These are phyloP conservation scores for Geoglossum glabrum DNA, from an alignment of 495 filamentous ascomycete species.

Conservation along the genomic window DNA sequence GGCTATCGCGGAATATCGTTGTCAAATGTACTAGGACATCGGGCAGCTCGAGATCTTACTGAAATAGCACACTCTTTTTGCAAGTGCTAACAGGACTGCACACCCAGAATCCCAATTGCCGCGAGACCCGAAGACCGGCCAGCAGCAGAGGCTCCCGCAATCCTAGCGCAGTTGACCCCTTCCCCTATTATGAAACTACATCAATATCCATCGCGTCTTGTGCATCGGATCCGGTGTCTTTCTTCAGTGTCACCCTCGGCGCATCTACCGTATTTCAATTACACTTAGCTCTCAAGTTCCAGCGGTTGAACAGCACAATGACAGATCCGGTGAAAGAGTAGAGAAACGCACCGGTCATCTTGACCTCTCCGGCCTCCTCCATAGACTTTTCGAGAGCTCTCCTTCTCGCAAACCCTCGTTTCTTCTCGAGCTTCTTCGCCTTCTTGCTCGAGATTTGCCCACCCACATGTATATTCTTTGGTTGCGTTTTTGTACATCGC, in stretches of 20 bases:
- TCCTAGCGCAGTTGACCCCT: not conserved
- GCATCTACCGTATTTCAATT: not conserved
- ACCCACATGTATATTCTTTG: not conserved
- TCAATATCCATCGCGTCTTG: not conserved
- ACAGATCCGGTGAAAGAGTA: not conserved
- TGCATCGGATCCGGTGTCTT: not conserved
- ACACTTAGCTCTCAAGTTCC: not conserved
- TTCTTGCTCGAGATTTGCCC: not conserved
- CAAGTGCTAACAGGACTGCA: no score
- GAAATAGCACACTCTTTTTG: no score
- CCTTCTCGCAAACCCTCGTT: not conserved
- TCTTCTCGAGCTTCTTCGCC: not conserved
- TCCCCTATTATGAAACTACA: not conserved
- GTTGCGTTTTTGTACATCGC: not conserved
- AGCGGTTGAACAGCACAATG: not conserved
- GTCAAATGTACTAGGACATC: no score
- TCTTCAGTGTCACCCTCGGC: not conserved
- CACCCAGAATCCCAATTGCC: no score
- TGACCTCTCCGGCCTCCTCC: not conserved
- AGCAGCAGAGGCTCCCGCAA: no score
- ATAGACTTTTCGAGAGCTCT: not conserved
- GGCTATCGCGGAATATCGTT: no score
- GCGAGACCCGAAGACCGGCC: no score
- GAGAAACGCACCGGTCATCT: not conserved
- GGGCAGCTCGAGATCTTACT: no score